Conservation (phyloP, 2,329 filamentous ascomycete genomes). For the Cladophialophora psammophila region DNA sequence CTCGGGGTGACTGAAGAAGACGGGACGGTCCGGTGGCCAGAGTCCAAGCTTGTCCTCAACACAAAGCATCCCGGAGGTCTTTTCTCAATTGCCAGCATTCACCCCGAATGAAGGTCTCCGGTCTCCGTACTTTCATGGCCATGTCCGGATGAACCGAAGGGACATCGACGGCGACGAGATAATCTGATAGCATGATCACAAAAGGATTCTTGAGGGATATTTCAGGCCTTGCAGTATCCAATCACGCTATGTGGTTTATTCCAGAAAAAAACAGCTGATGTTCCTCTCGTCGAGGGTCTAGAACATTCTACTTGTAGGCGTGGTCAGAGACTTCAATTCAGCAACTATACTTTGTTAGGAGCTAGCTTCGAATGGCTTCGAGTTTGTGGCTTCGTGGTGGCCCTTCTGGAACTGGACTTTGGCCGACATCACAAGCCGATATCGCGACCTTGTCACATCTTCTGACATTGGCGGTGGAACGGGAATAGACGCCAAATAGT, state of each 20-base stretch:
- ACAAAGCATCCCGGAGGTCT: neutral
- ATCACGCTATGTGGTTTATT: neutral
- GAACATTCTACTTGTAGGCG: neutral
- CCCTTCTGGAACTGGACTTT: neutral
- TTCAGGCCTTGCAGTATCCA: neutral
- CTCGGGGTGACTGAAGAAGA: neutral
- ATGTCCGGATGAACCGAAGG: no score
- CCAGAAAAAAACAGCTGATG: neutral
- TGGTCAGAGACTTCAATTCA: neutral
- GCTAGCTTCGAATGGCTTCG: neutral
- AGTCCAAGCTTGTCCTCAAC: neutral
- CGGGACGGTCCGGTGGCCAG: neutral
- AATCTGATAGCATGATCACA: neutral
- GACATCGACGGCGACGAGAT: neutral
- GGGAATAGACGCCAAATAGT: slow-evolving; percentile 5
- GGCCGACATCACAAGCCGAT: slow-evolving; percentile 16
- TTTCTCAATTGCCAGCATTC: neutral
- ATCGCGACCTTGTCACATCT: neutral
- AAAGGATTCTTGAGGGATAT: neutral
- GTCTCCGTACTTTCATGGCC: no score
- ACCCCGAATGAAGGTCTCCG: neutral
- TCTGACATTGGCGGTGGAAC: neutral
- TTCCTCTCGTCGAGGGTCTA: neutral
- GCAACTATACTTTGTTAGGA: neutral
- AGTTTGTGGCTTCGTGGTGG: neutral